Conservation (phyloP, 1,284 basidiomycete genomes). For the Ustilago tritici region DNA sequence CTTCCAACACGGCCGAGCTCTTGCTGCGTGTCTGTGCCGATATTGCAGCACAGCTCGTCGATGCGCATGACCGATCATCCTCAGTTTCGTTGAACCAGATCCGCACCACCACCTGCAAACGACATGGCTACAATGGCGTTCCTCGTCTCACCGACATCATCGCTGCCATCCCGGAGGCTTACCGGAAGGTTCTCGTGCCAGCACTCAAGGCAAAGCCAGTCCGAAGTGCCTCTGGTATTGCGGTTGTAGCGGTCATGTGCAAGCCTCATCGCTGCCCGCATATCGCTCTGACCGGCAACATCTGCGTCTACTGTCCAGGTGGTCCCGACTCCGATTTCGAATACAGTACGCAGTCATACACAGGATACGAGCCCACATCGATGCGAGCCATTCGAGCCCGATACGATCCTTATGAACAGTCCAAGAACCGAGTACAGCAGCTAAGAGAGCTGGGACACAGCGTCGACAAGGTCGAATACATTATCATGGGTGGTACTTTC, state of each 20-base stretch:
- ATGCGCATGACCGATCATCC: slow-evolving; percentile 78
- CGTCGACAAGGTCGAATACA: slow-evolving; percentile 99
- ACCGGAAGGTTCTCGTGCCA: slow-evolving; percentile 89
- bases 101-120: slow-evolving; percentile 88
- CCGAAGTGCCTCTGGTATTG: slow-evolving; percentile 96
- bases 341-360: slow-evolving; percentile 97
- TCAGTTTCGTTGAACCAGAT: slow-evolving; percentile 87
- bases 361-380: slow-evolving; percentile 95
- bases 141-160: slow-evolving; percentile 97
- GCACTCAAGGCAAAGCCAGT: slow-evolving; percentile 94
- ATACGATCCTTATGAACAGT: slow-evolving; percentile 99
- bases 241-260: slow-evolving; percentile 99
- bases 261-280: slow-evolving; percentile 99
- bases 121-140: slow-evolving; percentile 85
- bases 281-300: slow-evolving; percentile 99
- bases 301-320: slow-evolving; percentile 99
- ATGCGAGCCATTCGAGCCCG: slow-evolving; percentile 98
- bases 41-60: slow-evolving; percentile 92
- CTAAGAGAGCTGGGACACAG: slow-evolving; percentile 92
- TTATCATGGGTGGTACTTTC: slow-evolving; percentile 99
- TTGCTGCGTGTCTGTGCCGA: slow-evolving; percentile 92
- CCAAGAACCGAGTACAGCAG: slow-evolving; percentile 92
- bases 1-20: slow-evolving; percentile 80
- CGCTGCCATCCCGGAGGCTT: slow-evolving; percentile 96
- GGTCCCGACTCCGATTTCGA: slow-evolving; percentile 99